Evolutionary conservation across 176 grass and related monocot species (phyloP).

Genomic region (Ampelocalamus luodianensis): DNA sequence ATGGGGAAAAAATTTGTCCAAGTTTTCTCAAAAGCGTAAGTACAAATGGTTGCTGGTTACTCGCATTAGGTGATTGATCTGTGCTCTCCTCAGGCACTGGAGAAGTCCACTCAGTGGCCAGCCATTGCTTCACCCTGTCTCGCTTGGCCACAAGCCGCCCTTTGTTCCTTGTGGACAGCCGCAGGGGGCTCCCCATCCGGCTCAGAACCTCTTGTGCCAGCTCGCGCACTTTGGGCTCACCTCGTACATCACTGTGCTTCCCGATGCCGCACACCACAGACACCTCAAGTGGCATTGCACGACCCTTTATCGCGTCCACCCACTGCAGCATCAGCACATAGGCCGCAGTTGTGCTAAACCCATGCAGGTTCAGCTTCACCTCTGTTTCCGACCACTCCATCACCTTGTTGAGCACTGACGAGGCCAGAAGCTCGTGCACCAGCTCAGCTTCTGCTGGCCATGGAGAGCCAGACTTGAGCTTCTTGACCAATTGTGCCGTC

Average conservation of each 20-base stretch:
- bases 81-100: slow-evolving; percentile 29
- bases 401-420: slow-evolving; percentile 54
- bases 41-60: slow-evolving; percentile 13
- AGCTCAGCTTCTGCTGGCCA: slow-evolving; percentile 59
- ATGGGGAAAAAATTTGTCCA: slow-evolving; percentile 28
- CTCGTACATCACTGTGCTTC: slow-evolving; percentile 72
- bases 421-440: slow-evolving; percentile 56
- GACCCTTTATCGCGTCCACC: slow-evolving; percentile 54
- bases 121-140: slow-evolving; percentile 69
- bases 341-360: slow-evolving; percentile 63
- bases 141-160: slow-evolving; percentile 65
- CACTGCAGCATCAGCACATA: slow-evolving; percentile 84
- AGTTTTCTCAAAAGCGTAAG: slow-evolving; percentile 38
- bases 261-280: slow-evolving; percentile 73
- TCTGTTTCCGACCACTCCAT: slow-evolving; percentile 67
- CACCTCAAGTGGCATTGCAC: slow-evolving; percentile 54
- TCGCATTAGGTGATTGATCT: slow-evolving; percentile 2
- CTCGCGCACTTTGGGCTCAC: slow-evolving; percentile 69
- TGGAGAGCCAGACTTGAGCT: slow-evolving; percentile 48
- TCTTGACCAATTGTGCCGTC: slow-evolving; percentile 41
- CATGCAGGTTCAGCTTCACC: slow-evolving; percentile 88
- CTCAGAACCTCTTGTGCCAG: slow-evolving; percentile 67
- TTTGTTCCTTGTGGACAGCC: slow-evolving; percentile 64
- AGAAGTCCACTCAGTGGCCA: slow-evolving; percentile 41
- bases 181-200: slow-evolving; percentile 67